A percentile compares a stretch with the other conserved stretches of the same genome.
phyloP scores from a whole-genome alignment of 2,329 filamentous ascomycete genomes.

The Sporothrix phasma region DNA sequence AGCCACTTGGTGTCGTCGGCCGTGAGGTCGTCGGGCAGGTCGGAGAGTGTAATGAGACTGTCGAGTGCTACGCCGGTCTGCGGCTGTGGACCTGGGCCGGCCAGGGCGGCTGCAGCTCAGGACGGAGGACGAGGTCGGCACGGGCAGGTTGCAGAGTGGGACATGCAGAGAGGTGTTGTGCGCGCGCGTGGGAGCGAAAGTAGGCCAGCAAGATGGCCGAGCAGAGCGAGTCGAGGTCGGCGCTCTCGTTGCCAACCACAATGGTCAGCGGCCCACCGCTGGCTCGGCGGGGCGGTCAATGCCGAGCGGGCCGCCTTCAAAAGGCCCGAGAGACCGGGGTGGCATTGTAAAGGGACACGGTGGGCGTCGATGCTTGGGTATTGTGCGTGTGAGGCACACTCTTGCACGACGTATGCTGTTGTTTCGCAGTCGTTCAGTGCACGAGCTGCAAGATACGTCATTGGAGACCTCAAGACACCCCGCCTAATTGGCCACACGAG shows the following conservation, averaged over 20 bases:
- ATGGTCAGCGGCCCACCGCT: constrained; percentile 44
- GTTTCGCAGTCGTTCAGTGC: neutral
- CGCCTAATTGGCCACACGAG: no score
- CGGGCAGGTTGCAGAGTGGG: constrained; percentile 63
- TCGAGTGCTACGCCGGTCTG: constrained; percentile 38
- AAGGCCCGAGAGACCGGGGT: constrained; percentile 35
- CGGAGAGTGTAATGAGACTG: constrained; percentile 54
- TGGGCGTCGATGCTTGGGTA: neutral
- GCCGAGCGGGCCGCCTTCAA: constrained; percentile 42
- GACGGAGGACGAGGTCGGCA: constrained; percentile 58
- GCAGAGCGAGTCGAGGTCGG: constrained; percentile 72
- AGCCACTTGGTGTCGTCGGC: constrained; percentile 56
- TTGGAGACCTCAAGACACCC: neutral
- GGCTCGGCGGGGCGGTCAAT: constrained; percentile 33
- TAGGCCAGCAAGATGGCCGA: constrained; percentile 66
- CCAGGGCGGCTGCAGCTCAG: constrained; percentile 61
- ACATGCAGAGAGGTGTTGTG: constrained; percentile 48
- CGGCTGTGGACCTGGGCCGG: neutral
- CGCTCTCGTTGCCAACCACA: constrained; percentile 59
- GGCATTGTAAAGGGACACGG: neutral
- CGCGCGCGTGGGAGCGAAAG: constrained; percentile 50
- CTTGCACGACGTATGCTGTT: no score
- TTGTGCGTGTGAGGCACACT: neutral
- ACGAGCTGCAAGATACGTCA: neutral
- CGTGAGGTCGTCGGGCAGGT: constrained; percentile 36